Percentiles rank a stretch among this genome's conserved stretches.
phyloP scores from a whole-genome alignment of 257 asterid species.

The Primulina eburnea region DNA sequence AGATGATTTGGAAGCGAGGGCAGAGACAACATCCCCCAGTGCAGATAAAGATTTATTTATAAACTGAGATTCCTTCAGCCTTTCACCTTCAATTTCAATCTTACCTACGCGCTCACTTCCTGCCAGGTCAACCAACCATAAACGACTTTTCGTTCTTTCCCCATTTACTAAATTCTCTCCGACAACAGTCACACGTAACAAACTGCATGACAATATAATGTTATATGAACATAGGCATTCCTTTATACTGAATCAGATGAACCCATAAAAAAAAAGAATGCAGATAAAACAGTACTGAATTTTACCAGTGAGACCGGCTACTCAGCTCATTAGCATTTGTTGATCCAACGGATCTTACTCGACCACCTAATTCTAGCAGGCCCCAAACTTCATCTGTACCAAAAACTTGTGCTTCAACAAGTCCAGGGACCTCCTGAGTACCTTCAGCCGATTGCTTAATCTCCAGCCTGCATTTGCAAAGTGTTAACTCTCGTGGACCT shows the following conservation, averaged over 20 bases:
- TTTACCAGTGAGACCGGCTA: constrained; percentile 98
- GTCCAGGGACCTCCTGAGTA: constrained; percentile 98
- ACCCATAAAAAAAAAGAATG: neutral
- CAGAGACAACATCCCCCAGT: constrained; percentile 91
- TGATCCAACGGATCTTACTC: constrained; percentile 96
- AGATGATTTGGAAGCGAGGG: constrained; percentile 81
- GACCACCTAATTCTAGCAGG: constrained; percentile 75
- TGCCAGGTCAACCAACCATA: constrained; percentile 98
- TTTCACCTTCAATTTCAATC: constrained; percentile 92
- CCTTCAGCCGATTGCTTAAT: constrained; percentile 99
- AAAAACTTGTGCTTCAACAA: constrained; percentile 74
- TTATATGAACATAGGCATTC: neutral
- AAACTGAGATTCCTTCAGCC: constrained; percentile 92
- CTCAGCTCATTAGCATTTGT: constrained; percentile 95
- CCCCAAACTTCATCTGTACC: constrained; percentile 86
- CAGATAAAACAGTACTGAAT: constrained; percentile 10
- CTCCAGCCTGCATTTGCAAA: constrained; percentile 71
- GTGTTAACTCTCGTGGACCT: neutral
- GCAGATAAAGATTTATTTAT: constrained; percentile 93
- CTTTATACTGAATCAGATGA: constrained; percentile 4
- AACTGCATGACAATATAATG: constrained; percentile 43
- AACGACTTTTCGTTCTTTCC: constrained; percentile 83
- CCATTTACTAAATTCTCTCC: constrained; percentile 78
- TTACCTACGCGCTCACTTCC: constrained; percentile 97
- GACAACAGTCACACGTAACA: constrained; percentile 78